Evolutionary conservation across 73 alveolate species (phyloP), one percentile per base, ranked within the genome.

Genomic region (Paraurostyla sp.): DNA sequence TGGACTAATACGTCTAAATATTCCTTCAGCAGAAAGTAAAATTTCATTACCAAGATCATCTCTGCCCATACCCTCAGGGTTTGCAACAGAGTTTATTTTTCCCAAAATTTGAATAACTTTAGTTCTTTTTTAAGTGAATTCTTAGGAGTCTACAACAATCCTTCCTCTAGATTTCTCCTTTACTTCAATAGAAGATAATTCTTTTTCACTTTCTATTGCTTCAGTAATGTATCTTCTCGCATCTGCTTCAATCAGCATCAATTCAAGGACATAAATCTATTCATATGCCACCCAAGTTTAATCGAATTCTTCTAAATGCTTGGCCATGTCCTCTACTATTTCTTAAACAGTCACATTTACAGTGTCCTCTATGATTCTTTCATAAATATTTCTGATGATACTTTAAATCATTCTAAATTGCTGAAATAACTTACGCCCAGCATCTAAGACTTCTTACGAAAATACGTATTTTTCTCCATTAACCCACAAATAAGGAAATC

Each of bases 61-160:
- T 63, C 99, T 91, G n/a, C 99, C 99, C 90, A 96, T 98, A 0
- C 99, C 99, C 58, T 98, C 97, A 32, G 94, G 91, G 86, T 98
- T 98, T 25, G 99, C 99, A 29, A 97, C 99, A 36, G 98, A 71
- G 80, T 98, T 98, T 73, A 98, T 96, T 88, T 97, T 84, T 30
- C 98, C 97, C 49, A 98, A 91, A 32, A 90, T 93, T 46, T 88
- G 84, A 38, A 97, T 94, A 40, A 98, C 93, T 93, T 95, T 92
- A 51, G 71, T 65, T 32, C 95, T 80, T 29, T 63, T 56, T 35
- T 63, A 52, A 33, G 78, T 52, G 76, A 42, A 89, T 27, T 89
- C 95, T 40, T 80, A 48, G 33, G 88, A 56, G 58, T 91, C 93
- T 23, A 95, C 81, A 87, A 95, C 80, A 11, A 95, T 90, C 78